Conservation (phyloP, 768 basidiomycete species). For the Phylloporus sp. region DNA sequence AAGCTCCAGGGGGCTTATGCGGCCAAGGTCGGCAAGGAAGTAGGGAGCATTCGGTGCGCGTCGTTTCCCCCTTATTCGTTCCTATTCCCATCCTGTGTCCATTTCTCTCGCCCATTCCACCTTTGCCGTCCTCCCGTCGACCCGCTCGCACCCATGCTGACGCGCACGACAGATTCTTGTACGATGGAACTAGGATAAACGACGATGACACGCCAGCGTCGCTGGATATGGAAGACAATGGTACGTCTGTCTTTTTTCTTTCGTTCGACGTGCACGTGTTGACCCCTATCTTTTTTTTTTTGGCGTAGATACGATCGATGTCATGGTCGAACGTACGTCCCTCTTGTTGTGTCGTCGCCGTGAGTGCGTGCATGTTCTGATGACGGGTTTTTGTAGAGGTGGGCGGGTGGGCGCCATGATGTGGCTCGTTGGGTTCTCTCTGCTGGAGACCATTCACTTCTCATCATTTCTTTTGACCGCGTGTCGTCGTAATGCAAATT, state of each 20-base stretch:
- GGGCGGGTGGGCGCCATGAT: slow-evolving; percentile 17
- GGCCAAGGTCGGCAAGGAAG: slow-evolving; percentile 87
- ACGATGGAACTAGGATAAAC: slow-evolving; percentile 80
- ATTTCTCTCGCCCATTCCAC: too few relatives aligned
- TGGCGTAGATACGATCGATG: slow-evolving; percentile 80
- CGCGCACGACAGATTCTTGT: slow-evolving; percentile 87
- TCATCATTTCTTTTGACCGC: not conserved
- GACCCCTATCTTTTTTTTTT: slow-evolving; percentile 1
- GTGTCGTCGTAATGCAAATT: slow-evolving; percentile 3
- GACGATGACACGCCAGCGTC: slow-evolving; percentile 84
- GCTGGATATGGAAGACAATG: slow-evolving; percentile 87
- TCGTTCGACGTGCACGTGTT: not conserved
- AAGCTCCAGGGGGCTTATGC: slow-evolving; percentile 94
- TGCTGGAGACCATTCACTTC: too few relatives aligned
- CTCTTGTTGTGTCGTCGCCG: not conserved
- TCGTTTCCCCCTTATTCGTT: too few relatives aligned
- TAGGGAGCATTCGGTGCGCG: slow-evolving; percentile 78
- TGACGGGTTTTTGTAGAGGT: slow-evolving; percentile 8
- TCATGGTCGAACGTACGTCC: slow-evolving; percentile 89
- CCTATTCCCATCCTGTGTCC: too few relatives aligned
- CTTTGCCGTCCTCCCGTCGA: too few relatives aligned
- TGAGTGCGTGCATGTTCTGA: not conserved
- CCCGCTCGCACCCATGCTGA: too few relatives aligned
- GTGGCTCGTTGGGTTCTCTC: not conserved
- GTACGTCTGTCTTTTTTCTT: slow-evolving; percentile 37